Evolutionary conservation across 2,329 filamentous ascomycete genomes (phyloP), one percentile per base, ranked within the genome.

Genomic region (Cercospora zeina): DNA sequence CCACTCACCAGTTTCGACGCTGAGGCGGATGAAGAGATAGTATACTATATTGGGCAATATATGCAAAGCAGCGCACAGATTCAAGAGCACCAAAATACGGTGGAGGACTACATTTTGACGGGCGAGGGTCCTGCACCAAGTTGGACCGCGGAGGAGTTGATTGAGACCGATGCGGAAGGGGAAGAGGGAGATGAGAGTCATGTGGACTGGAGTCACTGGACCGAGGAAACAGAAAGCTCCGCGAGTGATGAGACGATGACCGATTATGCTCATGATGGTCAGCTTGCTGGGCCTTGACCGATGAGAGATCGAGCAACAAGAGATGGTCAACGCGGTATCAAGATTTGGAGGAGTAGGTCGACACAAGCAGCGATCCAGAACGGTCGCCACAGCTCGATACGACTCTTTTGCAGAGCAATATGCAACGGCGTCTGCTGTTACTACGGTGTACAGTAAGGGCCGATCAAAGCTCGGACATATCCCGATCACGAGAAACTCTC

Each of bases 1-100:
- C 33, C 36, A 9, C 33, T 54, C 13, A 54, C 51, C 9, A 36
- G 30, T 24, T n/a, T 24, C 6, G 51, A 21, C 24, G 33, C 16
- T 4, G 42, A 30, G 42, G 42, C 14, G 13, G 21, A 49, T n/a
- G 42, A 49, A 14, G 42, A 49, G 42, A 49, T 49, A 10, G 21
- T 49, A 24, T 49, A 49, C 24, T 49, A 49, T n/a, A 49, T 49
- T n/a, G 42, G 42, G 7, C 42, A 49, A 49, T 49, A 49, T 11
- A 30, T 49, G 42, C 42, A 49, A 49, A 49, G 42, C 7, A 49
- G 42, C 13, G 13, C 42, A 11, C 42, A 49, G 8, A 30, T 49
- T 14, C 21, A 30, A 49, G 42, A 49, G 1, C 42, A 49, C 3
- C 42, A 49, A 21, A 27, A 49, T 19, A 21, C 42, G 42, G 42